phyloP scores from a whole-genome alignment of 805 yeast species.

The baker's yeast (Saccharomyces cerevisiae) region DNA sequence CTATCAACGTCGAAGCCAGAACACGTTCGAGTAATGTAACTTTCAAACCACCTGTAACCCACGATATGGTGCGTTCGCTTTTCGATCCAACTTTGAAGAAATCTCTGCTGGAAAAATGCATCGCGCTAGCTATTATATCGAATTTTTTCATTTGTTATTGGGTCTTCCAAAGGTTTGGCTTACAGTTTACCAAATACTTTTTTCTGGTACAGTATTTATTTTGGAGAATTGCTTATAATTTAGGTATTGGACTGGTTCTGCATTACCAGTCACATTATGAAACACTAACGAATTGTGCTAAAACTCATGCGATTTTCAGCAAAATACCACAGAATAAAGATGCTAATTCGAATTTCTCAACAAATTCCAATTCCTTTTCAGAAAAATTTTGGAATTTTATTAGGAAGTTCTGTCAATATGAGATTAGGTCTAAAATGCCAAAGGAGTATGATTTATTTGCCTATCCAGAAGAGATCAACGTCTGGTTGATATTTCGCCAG shows the following conservation, averaged over 20 bases:
- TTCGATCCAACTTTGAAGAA: slow-evolving; percentile 70
- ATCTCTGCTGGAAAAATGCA: slow-evolving; percentile 55
- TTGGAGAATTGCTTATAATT: slow-evolving; percentile 71
- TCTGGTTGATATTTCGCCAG: slow-evolving; percentile 75
- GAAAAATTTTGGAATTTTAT: slow-evolving; percentile 11
- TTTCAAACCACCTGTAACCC: slow-evolving; percentile 44
- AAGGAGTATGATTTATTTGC: slow-evolving; percentile 28
- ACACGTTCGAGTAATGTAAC: slow-evolving; percentile 27
- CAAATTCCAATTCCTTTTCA: not conserved
- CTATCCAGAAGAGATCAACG: slow-evolving; percentile 67
- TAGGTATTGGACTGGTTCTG: slow-evolving; percentile 69
- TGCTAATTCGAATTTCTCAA: slow-evolving; percentile 4
- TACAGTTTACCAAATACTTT: slow-evolving; percentile 20
- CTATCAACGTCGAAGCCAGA: slow-evolving; percentile 8
- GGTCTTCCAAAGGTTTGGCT: slow-evolving; percentile 16
- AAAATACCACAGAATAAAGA: slow-evolving; percentile 20
- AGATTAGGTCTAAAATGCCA: slow-evolving; percentile 41
- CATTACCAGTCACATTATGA: slow-evolving; percentile 56
- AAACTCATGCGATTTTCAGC: slow-evolving; percentile 38
- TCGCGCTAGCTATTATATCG: slow-evolving; percentile 38
- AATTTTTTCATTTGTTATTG: slow-evolving; percentile 30
- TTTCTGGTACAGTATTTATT: slow-evolving; percentile 53
- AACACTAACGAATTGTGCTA: slow-evolving; percentile 46
- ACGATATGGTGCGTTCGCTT: slow-evolving; percentile 75
- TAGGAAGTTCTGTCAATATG: slow-evolving; percentile 38